phyloP scores from a whole-genome alignment of 2,329 filamentous ascomycete genomes.

The Claviceps fusiformis region DNA sequence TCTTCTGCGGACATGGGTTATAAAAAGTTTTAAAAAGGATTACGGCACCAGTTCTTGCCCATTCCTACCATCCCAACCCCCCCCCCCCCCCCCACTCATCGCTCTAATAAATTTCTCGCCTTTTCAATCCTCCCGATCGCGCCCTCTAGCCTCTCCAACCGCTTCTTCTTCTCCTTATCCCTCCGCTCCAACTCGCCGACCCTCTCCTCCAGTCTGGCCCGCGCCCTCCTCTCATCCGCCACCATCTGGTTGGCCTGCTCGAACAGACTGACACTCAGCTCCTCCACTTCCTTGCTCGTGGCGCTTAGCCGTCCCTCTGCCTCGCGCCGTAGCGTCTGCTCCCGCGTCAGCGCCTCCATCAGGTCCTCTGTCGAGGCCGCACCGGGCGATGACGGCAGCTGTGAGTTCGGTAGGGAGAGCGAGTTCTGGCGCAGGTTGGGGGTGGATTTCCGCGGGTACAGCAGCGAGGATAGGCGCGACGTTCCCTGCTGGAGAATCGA shows the following conservation, averaged over 20 bases:
- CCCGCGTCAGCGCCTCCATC: slow-evolving; percentile 49
- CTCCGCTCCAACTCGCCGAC: slow-evolving; percentile 55
- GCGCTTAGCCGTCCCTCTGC: slow-evolving; percentile 56
- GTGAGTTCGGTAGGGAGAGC: not conserved
- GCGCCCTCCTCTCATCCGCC: slow-evolving; percentile 56
- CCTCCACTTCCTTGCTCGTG: slow-evolving; percentile 62
- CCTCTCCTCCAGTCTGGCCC: slow-evolving; percentile 57
- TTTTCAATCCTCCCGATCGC: slow-evolving; percentile 59
- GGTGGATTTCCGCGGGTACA: slow-evolving; percentile 32
- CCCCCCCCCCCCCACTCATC: not conserved
- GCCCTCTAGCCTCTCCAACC: slow-evolving; percentile 57
- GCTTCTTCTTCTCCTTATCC: slow-evolving; percentile 53
- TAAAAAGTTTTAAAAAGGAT: too few species aligned
- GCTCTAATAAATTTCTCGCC: slow-evolving; percentile 46
- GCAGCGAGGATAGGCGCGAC: slow-evolving; percentile 30
- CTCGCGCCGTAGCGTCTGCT: slow-evolving; percentile 51
- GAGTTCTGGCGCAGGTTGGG: slow-evolving; percentile 5
- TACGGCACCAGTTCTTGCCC: too few species aligned
- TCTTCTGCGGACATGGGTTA: too few species aligned
- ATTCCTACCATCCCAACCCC: too few species aligned
- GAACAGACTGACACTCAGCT: slow-evolving; percentile 62
- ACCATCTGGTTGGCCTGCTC: slow-evolving; percentile 85
- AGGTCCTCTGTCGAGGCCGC: slow-evolving; percentile 33
- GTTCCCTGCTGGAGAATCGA: slow-evolving; percentile 34
- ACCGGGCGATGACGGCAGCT: slow-evolving; percentile 1